Evolutionary conservation across 495 filamentous ascomycete genomes (phyloP), one percentile per base, ranked within the genome.

Genomic region (Elaphomyces granulatus): DNA sequence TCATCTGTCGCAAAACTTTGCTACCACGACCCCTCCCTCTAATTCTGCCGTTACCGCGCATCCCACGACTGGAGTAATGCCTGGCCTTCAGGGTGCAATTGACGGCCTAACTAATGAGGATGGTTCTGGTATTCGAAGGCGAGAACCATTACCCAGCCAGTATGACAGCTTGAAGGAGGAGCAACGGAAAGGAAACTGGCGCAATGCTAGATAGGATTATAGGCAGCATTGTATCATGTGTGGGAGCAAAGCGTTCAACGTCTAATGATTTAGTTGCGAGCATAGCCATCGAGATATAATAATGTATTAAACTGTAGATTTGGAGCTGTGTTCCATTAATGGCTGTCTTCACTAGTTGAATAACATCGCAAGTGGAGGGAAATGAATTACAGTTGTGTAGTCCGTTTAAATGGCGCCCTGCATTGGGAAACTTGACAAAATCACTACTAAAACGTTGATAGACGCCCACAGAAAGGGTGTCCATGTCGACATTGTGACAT

Each of bases 401-500:
- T n/a, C n/a, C n/a, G n/a, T 40, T 81, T 64, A 94, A 41, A 98
- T 67, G 21, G 86, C 90, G n/a, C 88, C 88, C 50, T 92, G 86
- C 43, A 94, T 87, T 8, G 87, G 83, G 58, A 94, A 98, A 10
- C 87, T 94, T 3, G 87, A 90, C 32, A 96, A 57, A 38, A 95
- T 81, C 32, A 98, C 56, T n/a, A 94, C 74, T 39, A 95, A 56
- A 2, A 92, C 75, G 51, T 87, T 94, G 54, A 94, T 80, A 47
- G 82, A 67, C n/a, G 78, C 81, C 90, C 90, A 98, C 37, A 92
- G 70, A 51, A 94, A 84, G 10, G 90, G 90, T 31, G 94, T 80
- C 90, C 92, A 98, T 2, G 90, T 95, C 38, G 86, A 92, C 88
- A 96, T 94, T 45, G 75, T 63, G 52, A 93, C 94, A 58, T 78